These are phyloP conservation scores for Viridothelium virens DNA, from an alignment of 495 filamentous ascomycete genomes.

Conservation along the genomic window DNA sequence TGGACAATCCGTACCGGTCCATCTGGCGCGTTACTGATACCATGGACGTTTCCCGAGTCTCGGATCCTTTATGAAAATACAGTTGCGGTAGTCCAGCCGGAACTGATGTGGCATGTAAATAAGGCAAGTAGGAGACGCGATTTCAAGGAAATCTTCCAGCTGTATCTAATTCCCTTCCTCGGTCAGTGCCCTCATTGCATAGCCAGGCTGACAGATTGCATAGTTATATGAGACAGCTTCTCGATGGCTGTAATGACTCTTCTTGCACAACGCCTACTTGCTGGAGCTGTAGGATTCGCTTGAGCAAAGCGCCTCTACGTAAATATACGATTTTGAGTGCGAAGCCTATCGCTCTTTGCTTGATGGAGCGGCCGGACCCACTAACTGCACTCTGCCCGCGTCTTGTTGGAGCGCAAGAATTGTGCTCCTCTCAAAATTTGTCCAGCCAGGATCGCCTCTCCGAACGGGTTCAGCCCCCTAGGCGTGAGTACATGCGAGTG, in stretches of 20 bases:
- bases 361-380: background rate
- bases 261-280: slow-evolving; percentile 5
- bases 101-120: background rate
- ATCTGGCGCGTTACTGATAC: background rate
- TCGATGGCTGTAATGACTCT: background rate
- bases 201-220: background rate
- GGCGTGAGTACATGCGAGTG: no score
- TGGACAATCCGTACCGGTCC: background rate
- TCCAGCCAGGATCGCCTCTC: background rate
- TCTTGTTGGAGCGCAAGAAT: background rate
- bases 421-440: background rate
- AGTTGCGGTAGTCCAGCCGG: background rate
- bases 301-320: background rate
- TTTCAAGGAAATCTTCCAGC: background rate
- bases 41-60: slow-evolving; percentile 1
- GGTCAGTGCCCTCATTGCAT: background rate
- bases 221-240: slow-evolving; percentile 6
- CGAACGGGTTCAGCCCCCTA: no score
- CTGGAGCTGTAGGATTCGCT: background rate
- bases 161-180: background rate
- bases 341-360: background rate
- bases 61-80: background rate
- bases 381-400: background rate
- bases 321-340: background rate
- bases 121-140: background rate